Base-by-base conservation (phyloP, 2,329 filamentous ascomycete genomes). In the Myriangium duriaei region DNA sequence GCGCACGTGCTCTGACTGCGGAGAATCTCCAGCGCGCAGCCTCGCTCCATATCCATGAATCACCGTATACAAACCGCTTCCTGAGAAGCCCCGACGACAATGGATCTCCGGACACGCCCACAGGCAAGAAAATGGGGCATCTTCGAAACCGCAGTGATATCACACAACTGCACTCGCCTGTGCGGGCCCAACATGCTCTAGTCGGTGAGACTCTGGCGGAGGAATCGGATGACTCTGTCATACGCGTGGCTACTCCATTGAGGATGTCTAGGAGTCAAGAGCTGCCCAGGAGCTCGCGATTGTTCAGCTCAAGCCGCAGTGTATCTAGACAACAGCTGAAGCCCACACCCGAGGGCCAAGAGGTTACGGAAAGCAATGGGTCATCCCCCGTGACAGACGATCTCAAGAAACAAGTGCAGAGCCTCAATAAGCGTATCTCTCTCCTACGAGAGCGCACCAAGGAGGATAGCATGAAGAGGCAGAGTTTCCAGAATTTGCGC, bases 381-480 rank as follows among this genome's bases (percentile, higher is more conserved):
- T 78, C 81, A 2, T 68, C 76, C 11, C 88, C 84, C 1, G 76
- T 76, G n/a, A 70, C 78, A 52, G 75, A 79, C 6, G 73, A 76
- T 51, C 65, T 94, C 30, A 83, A 84, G 43, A 79, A 85, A 47
- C 85, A 93, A 55, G 83, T 94, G 72, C 77, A 81, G 40, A 84
- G 81, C 37, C 67, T 94, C 32, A 87, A 86, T 53, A 83, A 81
- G 42, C 84, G 85, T 51, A 86, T 94, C 24, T 87, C 84, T 1
- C 80, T 68, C 11, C 59, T 94, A 30, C 80, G 82, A 49, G 76
- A 86, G 45, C 79, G 84, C 49, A 81, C 83, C 0, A 74, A 81
- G 13, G 81, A 81, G 41, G 86, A 93, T 49, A 85, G 73, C 48
- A 58, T 92, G 50, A 78, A 82, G 51, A 72, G 86, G 35, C 73